Evolutionary conservation across 2,329 filamentous ascomycete species (phyloP).

Genomic region (Calonectria henricotiae): DNA sequence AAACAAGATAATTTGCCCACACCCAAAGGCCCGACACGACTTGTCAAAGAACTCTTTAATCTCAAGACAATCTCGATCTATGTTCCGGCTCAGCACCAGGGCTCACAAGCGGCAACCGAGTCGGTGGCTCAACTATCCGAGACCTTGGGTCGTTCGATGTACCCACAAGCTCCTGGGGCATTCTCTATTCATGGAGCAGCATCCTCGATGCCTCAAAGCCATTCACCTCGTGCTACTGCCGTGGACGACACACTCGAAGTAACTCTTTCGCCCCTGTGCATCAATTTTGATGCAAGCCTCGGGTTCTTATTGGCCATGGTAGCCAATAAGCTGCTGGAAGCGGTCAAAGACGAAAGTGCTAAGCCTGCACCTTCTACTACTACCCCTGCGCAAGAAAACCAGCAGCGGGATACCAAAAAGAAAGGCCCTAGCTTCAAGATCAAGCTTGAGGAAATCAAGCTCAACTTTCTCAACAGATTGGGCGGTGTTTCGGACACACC

Average conservation of each 20-base stretch:
- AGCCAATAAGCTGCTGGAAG: constrained; percentile 66
- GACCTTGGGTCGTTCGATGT: constrained; percentile 59
- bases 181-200: constrained; percentile 68
- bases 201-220: constrained; percentile 34
- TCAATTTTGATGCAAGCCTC: constrained; percentile 72
- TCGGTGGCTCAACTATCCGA: constrained; percentile 53
- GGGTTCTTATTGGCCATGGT: constrained; percentile 71
- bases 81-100: constrained; percentile 67
- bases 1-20: constrained; percentile 64
- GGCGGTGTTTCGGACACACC: constrained; percentile 68
- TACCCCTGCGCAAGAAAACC: constrained; percentile 24
- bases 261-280: constrained; percentile 66
- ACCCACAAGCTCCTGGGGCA: constrained; percentile 73
- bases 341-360: constrained; percentile 56
- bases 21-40: constrained; percentile 69
- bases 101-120: constrained; percentile 57
- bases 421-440: constrained; percentile 62
- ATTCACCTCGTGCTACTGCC: constrained; percentile 7
- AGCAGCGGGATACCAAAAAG: constrained; percentile 39
- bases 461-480: constrained; percentile 72
- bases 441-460: constrained; percentile 65
- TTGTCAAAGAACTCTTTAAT: constrained; percentile 71
- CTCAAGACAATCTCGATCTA: constrained; percentile 70
- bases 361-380: constrained; percentile 17
- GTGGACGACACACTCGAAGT: constrained; percentile 64